Base-by-base conservation (phyloP, 495 filamentous ascomycete genomes). In the Emericellopsis terricola region DNA sequence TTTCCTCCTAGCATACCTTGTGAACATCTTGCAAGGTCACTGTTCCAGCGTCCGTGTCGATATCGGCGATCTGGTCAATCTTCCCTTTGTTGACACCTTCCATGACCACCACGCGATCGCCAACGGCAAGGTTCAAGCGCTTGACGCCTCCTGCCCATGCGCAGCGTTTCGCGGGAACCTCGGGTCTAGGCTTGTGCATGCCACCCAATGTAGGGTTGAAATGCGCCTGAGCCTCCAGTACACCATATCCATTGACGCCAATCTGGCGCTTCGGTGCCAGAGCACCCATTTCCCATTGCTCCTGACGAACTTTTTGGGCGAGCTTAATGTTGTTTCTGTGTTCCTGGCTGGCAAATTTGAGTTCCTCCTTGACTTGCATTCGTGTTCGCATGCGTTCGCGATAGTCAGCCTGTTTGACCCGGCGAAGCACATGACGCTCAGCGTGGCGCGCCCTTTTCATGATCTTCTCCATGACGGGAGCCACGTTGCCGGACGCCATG, bases 21-120 rank as follows among this genome's bases (percentile, higher is more conserved):
- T 35, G 21, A 9, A 15, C 19, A 21, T 72, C 71, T 41, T 70
- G 62, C 17, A 94, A 56, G 2, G 48, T 49, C 19, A 87, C 59
- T 29, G 62, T 64, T 43, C 76, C 71, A 26, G 44, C 63, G 2
- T 65, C 55, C 14, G 46, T 47, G 38, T 77, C 57, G 23, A 93
- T 60, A n/a, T 51, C 42, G 30, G 36, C 46, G 19, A 94, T 69
- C 19, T 55, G 56, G 18, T 75, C 76, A 57, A 97, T 92, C 54
- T 75, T 77, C 38, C 83, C 82, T 59, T 74, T 77, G 41, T 86
- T 78, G 38, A 60, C 60, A 15, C 86, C 84, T 32, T 76, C 72
- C 29, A 78, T 56, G 20, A 92, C 50, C 23, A 83, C 81, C 19
- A 92, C 81, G 35, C 86, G 65, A 46, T 94, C 86, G 7, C 70